These are phyloP conservation scores for Rutstroemia sp. DNA, from an alignment of 2,329 filamentous ascomycete species.

Conservation along the genomic window DNA sequence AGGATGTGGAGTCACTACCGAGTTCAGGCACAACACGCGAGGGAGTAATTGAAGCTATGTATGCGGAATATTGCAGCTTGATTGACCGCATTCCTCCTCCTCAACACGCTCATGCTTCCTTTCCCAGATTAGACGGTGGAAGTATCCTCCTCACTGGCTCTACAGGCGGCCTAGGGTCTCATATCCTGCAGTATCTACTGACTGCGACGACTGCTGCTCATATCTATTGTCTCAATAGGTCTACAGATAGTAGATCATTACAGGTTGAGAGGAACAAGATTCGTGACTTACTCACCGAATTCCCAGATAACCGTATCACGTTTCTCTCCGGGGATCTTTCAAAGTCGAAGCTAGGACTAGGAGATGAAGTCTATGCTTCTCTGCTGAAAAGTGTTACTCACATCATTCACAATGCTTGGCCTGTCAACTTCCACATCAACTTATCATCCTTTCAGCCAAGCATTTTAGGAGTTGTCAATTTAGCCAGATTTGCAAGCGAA, in stretches of 20 bases:
- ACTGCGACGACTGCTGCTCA: slow-evolving; percentile 30
- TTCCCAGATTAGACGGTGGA: background rate
- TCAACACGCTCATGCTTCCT: background rate
- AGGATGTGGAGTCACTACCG: background rate
- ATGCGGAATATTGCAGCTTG: background rate
- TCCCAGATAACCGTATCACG: slow-evolving; percentile 31
- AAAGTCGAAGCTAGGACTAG: slow-evolving; percentile 41
- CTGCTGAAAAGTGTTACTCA: slow-evolving; percentile 13
- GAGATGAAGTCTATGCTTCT: background rate
- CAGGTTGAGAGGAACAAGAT: slow-evolving; percentile 12
- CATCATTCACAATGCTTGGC: slow-evolving; percentile 28
- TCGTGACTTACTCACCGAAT: background rate
- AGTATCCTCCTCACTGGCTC: slow-evolving; percentile 38
- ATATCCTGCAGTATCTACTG: slow-evolving; percentile 36
- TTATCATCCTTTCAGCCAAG: slow-evolving; percentile 30
- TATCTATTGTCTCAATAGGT: slow-evolving; percentile 41
- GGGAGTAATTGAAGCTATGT: background rate
- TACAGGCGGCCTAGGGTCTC: slow-evolving; percentile 42
- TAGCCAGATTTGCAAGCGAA: slow-evolving; percentile 25
- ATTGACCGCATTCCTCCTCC: slow-evolving; percentile 1
- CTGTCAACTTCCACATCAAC: slow-evolving; percentile 32
- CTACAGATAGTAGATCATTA: slow-evolving; percentile 1
- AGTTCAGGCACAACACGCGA: background rate
- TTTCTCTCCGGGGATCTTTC: slow-evolving; percentile 43
- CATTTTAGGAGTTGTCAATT: slow-evolving; percentile 32